phyloP scores from a whole-genome alignment of 2,329 filamentous ascomycete species.

The Hypoxylon sp. region DNA sequence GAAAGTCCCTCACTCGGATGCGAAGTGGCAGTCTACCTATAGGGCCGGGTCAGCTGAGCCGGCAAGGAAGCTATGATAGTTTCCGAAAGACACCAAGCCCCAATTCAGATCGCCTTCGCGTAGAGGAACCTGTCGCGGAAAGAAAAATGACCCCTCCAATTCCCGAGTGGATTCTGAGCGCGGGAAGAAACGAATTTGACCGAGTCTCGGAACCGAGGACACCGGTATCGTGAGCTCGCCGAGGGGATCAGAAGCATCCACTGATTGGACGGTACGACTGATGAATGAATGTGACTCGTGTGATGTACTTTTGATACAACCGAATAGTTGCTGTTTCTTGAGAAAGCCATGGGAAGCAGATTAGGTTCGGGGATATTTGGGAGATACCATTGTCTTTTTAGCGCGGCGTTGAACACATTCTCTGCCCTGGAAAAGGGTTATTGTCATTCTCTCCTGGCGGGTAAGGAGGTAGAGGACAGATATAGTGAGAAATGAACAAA shows the following conservation, averaged over 20 bases:
- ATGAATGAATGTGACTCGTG: constrained; percentile 40
- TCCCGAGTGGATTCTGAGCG: constrained; percentile 71
- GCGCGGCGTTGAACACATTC: constrained; percentile 48
- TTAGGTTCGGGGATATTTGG: constrained; percentile 37
- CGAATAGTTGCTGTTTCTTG: constrained; percentile 9
- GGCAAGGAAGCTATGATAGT: constrained; percentile 65
- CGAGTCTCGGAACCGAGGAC: constrained; percentile 60
- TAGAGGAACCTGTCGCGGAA: constrained; percentile 52
- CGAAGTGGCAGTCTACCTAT: constrained; percentile 68
- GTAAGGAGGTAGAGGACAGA: constrained; percentile 29
- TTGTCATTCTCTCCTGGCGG: constrained; percentile 26
- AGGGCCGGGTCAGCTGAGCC: constrained; percentile 63
- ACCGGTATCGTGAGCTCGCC: constrained; percentile 41
- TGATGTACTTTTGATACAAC: constrained; percentile 9
- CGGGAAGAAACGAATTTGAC: constrained; percentile 64
- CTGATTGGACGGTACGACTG: constrained; percentile 28
- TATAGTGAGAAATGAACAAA: constrained; percentile 33
- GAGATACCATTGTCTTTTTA: constrained; percentile 51
- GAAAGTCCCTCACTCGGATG: constrained; percentile 66
- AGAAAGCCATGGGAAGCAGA: constrained; percentile 21
- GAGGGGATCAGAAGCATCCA: constrained; percentile 37
- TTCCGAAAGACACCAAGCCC: constrained; percentile 53
- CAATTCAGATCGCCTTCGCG: constrained; percentile 42
- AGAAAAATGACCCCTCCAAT: constrained; percentile 70
- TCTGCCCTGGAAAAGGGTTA: constrained; percentile 23